Percentiles rank a stretch among this genome's conserved stretches.
These are phyloP conservation scores for Peronospora farinosa DNA, from an alignment of 352 stramenopile genomes.

Conservation along the genomic window DNA sequence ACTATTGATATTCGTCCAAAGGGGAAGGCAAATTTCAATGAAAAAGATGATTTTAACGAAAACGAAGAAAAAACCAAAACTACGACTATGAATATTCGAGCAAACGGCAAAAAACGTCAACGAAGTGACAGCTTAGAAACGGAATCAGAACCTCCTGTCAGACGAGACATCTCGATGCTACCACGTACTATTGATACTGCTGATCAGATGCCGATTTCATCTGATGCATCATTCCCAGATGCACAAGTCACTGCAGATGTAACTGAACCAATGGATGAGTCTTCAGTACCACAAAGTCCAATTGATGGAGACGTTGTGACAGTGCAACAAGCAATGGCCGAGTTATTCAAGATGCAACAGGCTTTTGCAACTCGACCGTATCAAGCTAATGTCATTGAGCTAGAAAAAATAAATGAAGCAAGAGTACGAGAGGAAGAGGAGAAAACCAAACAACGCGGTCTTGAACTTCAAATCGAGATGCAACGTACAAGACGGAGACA, in stretches of 20 bases:
- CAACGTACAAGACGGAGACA: constrained; percentile 24
- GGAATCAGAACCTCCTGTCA: neutral
- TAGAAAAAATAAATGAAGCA: constrained; percentile 24
- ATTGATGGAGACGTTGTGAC: constrained; percentile 13
- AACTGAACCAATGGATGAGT: constrained; percentile 1
- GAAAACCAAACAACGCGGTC: constrained; percentile 22
- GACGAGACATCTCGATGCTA: constrained; percentile 2
- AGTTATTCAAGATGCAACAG: constrained; percentile 25
- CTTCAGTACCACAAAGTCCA: neutral
- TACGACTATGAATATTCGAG: too few relatives aligned
- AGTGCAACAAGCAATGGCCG: constrained; percentile 14
- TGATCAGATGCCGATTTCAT: constrained; percentile 6
- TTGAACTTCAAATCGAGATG: constrained; percentile 28
- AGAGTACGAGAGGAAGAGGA: constrained; percentile 25
- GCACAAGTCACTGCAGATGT: constrained; percentile 1
- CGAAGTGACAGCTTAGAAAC: neutral
- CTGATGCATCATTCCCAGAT: neutral
- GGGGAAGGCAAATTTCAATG: constrained; percentile 3
- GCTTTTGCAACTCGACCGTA: constrained; percentile 6
- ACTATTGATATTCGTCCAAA: constrained; percentile 3
- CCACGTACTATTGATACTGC: too few relatives aligned
- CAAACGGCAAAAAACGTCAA: too few relatives aligned
- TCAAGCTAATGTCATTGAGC: constrained; percentile 8
- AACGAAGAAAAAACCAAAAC: neutral
- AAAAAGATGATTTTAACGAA: neutral